Evolutionary conservation across 179 eudicot species (phyloP).

Genomic region (Pouteria campechiana): DNA sequence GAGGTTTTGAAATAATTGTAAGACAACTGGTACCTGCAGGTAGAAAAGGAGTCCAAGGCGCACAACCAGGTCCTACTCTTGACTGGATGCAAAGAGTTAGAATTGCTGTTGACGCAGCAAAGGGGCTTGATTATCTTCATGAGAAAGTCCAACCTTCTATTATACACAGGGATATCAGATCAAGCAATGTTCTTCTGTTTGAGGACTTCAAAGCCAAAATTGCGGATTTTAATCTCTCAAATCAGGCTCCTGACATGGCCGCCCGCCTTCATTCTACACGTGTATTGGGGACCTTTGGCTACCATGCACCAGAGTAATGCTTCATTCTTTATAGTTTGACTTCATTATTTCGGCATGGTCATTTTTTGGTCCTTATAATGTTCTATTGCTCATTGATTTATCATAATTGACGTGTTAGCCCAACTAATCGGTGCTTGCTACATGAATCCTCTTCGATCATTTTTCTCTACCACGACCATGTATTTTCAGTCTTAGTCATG

Average conservation of each 20-base stretch:
- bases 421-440: no score
- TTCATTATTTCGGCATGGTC: not conserved
- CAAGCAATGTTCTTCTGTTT: conserved; percentile 41
- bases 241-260: conserved; percentile 47
- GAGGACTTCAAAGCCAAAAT: conserved; percentile 34
- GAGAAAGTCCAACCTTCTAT: conserved; percentile 33
- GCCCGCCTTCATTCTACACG: conserved; percentile 51
- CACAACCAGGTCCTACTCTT: conserved; percentile 44
- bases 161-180: conserved; percentile 37
- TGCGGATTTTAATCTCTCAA: conserved; percentile 41
- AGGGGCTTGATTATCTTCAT: conserved; percentile 37
- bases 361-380: not conserved
- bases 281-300: conserved; percentile 43
- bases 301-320: conserved; percentile 46
- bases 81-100: conserved; percentile 42
- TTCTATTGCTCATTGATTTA: not conserved
- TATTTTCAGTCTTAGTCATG: no score
- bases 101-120: conserved; percentile 41
- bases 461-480: no score
- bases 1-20: not conserved
- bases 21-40: conserved; percentile 16
- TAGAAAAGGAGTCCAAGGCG: conserved; percentile 42
- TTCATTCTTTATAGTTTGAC: not conserved
- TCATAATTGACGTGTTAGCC: no score
- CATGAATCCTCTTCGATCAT: no score